Conservation (phyloP, 805 yeast species). For the Ascoidea rubescens region DNA sequence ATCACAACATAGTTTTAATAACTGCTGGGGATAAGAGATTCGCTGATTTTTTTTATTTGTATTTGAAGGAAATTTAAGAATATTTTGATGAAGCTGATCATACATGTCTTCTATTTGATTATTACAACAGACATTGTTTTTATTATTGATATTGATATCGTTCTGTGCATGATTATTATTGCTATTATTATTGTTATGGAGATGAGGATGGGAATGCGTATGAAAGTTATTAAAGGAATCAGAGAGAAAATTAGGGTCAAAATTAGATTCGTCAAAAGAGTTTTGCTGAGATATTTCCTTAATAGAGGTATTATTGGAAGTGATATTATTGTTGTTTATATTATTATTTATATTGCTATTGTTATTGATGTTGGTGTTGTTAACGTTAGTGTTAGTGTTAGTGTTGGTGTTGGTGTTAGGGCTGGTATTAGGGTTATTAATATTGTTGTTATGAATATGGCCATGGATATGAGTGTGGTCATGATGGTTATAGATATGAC, state of each 20-base stretch:
- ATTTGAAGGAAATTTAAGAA: no score
- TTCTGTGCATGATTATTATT: no score
- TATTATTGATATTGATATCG: no score
- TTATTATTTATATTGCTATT: no score
- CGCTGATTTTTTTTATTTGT: no score
- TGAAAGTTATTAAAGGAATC: neutral
- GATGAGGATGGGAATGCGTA: no score
- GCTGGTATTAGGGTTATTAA: conserved; percentile 10
- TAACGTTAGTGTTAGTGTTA: conserved; percentile 31
- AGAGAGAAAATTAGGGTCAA: neutral
- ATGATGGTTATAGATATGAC: conserved; percentile 32
- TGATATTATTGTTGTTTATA: no score
- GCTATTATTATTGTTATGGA: no score
- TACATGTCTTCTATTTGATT: neutral
- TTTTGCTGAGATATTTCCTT: no score
- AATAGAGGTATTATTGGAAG: neutral
- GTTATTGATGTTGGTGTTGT: conserved; percentile 10
- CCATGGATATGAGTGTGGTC: conserved; percentile 38
- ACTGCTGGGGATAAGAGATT: neutral
- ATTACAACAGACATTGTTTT: no score
- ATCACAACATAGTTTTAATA: neutral
- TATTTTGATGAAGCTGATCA: neutral
- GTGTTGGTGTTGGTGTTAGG: conserved; percentile 31
- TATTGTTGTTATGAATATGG: conserved; percentile 32
- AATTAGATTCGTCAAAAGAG: no score